phyloP scores from a whole-genome alignment of 129 eudicot genomes.

The Chrysanthemum seticuspe region DNA sequence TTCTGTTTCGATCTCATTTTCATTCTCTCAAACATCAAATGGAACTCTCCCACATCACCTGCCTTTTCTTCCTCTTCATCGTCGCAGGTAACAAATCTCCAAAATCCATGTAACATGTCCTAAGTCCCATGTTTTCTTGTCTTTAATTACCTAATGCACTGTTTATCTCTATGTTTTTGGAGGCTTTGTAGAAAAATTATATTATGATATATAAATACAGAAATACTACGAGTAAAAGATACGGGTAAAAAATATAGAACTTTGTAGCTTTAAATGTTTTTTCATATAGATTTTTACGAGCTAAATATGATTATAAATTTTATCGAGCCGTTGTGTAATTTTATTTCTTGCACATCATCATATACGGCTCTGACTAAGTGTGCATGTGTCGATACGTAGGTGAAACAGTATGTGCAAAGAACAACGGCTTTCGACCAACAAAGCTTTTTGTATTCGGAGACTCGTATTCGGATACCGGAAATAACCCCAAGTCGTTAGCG shows the following conservation, averaged over 20 bases:
- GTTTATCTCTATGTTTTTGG: too few species aligned
- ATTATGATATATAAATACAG: too few species aligned
- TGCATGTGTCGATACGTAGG: background rate
- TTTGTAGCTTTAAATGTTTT: too few species aligned
- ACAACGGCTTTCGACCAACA: constrained; percentile 20
- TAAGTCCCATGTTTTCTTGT: too few species aligned
- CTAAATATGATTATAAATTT: too few species aligned
- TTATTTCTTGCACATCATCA: too few species aligned
- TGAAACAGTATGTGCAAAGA: background rate
- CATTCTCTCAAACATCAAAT: background rate
- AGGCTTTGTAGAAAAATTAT: too few species aligned
- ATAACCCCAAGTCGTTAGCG: constrained; percentile 42
- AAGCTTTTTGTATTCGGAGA: constrained; percentile 86
- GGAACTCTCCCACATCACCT: background rate
- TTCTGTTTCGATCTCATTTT: background rate
- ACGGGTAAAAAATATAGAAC: too few species aligned
- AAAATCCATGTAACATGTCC: background rate
- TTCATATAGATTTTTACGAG: too few species aligned
- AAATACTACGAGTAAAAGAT: too few species aligned
- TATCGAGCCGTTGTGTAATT: too few species aligned
- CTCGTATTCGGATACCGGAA: constrained; percentile 86
- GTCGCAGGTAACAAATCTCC: background rate
- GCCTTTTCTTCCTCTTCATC: background rate
- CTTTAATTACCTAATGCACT: too few species aligned
- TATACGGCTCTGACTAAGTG: background rate